phyloP scores from a whole-genome alignment of 2,329 filamentous ascomycete genomes.

The Phyllosticta citribraziliensis region DNA sequence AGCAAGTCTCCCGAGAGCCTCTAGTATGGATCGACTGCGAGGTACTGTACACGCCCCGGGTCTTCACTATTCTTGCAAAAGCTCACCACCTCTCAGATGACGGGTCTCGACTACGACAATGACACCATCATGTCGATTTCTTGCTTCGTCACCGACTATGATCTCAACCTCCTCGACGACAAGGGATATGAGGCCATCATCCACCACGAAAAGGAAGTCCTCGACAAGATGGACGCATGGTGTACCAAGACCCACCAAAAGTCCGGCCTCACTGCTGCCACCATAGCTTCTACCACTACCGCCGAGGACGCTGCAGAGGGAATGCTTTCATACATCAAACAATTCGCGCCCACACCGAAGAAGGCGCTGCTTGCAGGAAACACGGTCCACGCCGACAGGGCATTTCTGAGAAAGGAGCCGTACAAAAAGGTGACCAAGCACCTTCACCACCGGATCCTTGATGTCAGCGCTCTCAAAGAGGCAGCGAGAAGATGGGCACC shows the following conservation, averaged over 20 bases:
- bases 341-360: slow-evolving; percentile 55
- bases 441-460: slow-evolving; percentile 81
- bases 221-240: slow-evolving; percentile 82
- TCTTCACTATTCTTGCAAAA: background rate
- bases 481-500: slow-evolving; percentile 72
- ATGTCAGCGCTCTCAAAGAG: slow-evolving; percentile 90
- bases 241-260: slow-evolving; percentile 69
- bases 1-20: slow-evolving; percentile 49
- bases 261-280: slow-evolving; percentile 72
- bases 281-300: slow-evolving; percentile 62
- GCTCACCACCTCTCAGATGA: slow-evolving; percentile 59
- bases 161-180: slow-evolving; percentile 66
- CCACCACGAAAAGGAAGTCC: slow-evolving; percentile 58
- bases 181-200: slow-evolving; percentile 72
- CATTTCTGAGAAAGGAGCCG: slow-evolving; percentile 65
- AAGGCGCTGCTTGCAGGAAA: slow-evolving; percentile 78
- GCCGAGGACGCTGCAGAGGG: slow-evolving; percentile 60
- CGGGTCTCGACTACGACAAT: slow-evolving; percentile 64
- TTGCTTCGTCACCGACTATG: slow-evolving; percentile 78
- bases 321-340: slow-evolving; percentile 69
- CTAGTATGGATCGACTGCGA: slow-evolving; percentile 83
- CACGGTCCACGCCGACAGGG: slow-evolving; percentile 80
- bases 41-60: slow-evolving; percentile 28
- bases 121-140: slow-evolving; percentile 88
- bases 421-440: slow-evolving; percentile 65